Base-by-base conservation (phyloP, 2,329 filamentous ascomycete species). In the Sclerotinia subarctica region DNA sequence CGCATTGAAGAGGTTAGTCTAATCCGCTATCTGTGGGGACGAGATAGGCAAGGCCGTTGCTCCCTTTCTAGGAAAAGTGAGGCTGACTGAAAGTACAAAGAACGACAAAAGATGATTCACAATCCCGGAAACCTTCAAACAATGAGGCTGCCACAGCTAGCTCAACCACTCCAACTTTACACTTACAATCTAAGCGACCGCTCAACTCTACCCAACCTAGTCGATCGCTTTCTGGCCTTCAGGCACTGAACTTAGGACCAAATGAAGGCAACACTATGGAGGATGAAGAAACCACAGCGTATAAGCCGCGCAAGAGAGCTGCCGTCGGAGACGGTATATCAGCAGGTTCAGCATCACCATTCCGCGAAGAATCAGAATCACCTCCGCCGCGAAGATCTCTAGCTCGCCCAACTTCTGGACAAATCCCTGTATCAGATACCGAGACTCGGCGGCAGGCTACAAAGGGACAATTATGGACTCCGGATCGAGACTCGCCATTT, bases 291-390 rank as follows among this genome's bases (percentile, higher is more conserved):
- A 68, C 15, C 8, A 63, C 71, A 38, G 42, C 29, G 15, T 69
- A 72, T 2, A 71, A 72, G 26, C 74, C 75, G 26, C 57, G 74
- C 17, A 77, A 77, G 44, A 70, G 72, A 59, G 67, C 70, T 11
- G 75, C 74, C 0, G 62, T 72, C 6, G 75, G 74, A 2, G 74
- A 75, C 64, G 74, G 75, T 24, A 76, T 76, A 44, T 73, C 71
- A n/a, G 70, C 72, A 49, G 74, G 74, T 2, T 75, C 74, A 38
- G 72, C 64, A 8, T 71, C 68, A 7, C 73, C 75, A 8, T 70
- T 66, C 15, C 70, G 74, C 21, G 71, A 75, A 26, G 51, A 70
- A 26, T 72, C 71, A 1, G 47, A 66, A 13, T 72, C 73, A 10
- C 73, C 74, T 17, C 70, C 71, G 21, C 74, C 73, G 7, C 65